Percentiles rank a stretch among this genome's conserved stretches.
phyloP scores from a whole-genome alignment of 176 grass and related monocot species.

The Puccinellia tenuiflora region DNA sequence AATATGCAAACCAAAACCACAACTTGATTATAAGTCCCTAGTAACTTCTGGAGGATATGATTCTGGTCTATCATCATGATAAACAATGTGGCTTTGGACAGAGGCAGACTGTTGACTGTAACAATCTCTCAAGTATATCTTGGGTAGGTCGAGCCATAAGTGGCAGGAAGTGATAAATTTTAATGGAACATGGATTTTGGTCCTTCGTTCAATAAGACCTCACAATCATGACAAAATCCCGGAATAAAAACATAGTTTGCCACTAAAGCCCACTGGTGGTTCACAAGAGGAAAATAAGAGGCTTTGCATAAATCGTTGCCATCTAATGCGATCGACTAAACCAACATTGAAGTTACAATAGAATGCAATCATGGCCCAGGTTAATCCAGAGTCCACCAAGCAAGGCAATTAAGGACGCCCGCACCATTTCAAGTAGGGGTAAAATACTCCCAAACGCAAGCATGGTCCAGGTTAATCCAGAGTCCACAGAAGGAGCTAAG shows the following conservation, averaged over 20 bases:
- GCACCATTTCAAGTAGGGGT: neutral
- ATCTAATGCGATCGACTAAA: neutral
- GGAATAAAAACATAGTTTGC: neutral
- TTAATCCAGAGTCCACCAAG: too few relatives aligned
- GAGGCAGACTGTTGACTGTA: neutral
- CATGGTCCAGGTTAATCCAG: neutral
- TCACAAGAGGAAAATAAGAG: neutral
- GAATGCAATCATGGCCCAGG: too few relatives aligned
- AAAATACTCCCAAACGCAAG: neutral
- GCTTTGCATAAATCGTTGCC: neutral
- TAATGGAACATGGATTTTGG: neutral
- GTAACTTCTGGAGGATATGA: neutral
- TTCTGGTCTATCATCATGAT: neutral
- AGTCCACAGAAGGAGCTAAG: neutral
- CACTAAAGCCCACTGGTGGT: neutral
- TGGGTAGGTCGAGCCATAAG: constrained; percentile 8
- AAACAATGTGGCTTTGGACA: neutral
- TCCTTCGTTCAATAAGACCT: neutral
- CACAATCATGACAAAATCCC: constrained; percentile 6
- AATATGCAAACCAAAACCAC: neutral
- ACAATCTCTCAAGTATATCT: neutral
- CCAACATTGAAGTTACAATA: too few relatives aligned
- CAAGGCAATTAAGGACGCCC: neutral
- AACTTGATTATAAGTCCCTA: neutral
- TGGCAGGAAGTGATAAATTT: neutral